A percentile compares a stretch with the other conserved stretches of the same genome.
phyloP scores from a whole-genome alignment of 768 basidiomycete species.

The Crassisporium funariophilum region DNA sequence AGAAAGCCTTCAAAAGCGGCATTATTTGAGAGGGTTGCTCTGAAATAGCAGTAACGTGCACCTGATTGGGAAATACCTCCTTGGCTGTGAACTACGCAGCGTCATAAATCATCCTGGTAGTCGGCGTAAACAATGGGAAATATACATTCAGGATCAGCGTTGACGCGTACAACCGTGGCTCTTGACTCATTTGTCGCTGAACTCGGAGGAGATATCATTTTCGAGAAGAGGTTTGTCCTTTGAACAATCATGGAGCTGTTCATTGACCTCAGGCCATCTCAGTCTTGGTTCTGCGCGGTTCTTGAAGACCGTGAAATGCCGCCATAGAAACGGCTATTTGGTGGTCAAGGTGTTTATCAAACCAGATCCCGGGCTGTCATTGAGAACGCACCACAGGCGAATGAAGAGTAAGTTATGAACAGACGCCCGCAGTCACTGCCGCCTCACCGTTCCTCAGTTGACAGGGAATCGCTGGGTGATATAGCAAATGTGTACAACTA shows the following conservation, averaged over 20 bases:
- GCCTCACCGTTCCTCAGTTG: constrained; percentile 52
- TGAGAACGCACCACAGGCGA: constrained; percentile 72
- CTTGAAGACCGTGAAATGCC: constrained; percentile 83
- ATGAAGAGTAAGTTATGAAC: constrained; percentile 65
- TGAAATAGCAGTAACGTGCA: not conserved
- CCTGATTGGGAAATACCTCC: not conserved
- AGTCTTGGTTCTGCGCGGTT: constrained; percentile 72
- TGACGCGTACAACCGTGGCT: constrained; percentile 76
- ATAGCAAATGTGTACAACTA: constrained; percentile 89
- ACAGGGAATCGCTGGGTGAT: constrained; percentile 81
- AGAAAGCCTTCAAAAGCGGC: no score
- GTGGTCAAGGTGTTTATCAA: constrained; percentile 97
- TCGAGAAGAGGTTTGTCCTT: constrained; percentile 92
- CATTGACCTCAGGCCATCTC: no score
- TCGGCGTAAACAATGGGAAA: constrained; percentile 67
- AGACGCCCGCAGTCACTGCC: no score
- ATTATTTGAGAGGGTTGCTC: no score
- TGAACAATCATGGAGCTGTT: no score
- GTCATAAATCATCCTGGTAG: not conserved
- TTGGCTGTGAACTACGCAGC: no score
- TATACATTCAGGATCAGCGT: constrained; percentile 66
- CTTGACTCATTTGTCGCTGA: constrained; percentile 92
- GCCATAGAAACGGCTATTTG: constrained; percentile 79
- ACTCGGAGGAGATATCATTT: constrained; percentile 82
- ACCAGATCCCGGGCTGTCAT: constrained; percentile 81